Percentiles rank a stretch among this genome's conserved stretches.
These are phyloP conservation scores for Ceratocystiopsis sp. DNA, from an alignment of 2,329 filamentous ascomycete genomes.

Conservation along the genomic window DNA sequence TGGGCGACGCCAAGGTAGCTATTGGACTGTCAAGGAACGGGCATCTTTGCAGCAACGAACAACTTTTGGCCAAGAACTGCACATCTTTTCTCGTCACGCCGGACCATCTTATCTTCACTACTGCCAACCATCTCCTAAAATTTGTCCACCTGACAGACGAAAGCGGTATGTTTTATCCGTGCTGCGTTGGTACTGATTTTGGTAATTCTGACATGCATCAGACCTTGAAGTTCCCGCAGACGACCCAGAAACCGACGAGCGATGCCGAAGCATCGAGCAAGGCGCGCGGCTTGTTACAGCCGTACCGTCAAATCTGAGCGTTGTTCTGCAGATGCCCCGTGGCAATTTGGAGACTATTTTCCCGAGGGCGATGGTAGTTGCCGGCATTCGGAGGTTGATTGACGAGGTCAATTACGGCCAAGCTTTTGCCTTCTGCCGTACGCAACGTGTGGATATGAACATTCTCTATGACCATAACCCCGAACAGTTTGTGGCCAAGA, in stretches of 20 bases:
- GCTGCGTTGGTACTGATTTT: background rate
- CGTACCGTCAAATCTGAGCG: constrained; percentile 70
- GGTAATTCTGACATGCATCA: constrained; percentile 15
- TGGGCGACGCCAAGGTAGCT: constrained; percentile 22
- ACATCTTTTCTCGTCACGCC: constrained; percentile 77
- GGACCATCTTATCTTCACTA: constrained; percentile 79
- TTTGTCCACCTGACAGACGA: constrained; percentile 65
- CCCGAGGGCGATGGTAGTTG: constrained; percentile 79
- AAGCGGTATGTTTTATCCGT: constrained; percentile 34
- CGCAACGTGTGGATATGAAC: constrained; percentile 94
- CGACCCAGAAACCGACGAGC: constrained; percentile 79
- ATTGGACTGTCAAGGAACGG: constrained; percentile 60
- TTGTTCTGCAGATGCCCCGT: constrained; percentile 87
- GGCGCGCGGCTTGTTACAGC: constrained; percentile 76
- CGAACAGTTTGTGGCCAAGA: constrained; percentile 61
- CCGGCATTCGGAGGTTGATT: constrained; percentile 70
- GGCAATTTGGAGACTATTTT: constrained; percentile 93
- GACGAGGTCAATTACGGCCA: constrained; percentile 63
- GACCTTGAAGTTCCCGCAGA: constrained; percentile 71
- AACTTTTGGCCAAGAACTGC: constrained; percentile 64
- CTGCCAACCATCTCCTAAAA: constrained; percentile 80
- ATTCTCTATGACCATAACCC: constrained; percentile 90
- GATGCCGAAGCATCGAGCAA: constrained; percentile 81
- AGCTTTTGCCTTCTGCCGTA: constrained; percentile 77
- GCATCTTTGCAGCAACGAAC: constrained; percentile 60